phyloP scores from a whole-genome alignment of 148 eudicot species.

The Chenopodium berlandieri region DNA sequence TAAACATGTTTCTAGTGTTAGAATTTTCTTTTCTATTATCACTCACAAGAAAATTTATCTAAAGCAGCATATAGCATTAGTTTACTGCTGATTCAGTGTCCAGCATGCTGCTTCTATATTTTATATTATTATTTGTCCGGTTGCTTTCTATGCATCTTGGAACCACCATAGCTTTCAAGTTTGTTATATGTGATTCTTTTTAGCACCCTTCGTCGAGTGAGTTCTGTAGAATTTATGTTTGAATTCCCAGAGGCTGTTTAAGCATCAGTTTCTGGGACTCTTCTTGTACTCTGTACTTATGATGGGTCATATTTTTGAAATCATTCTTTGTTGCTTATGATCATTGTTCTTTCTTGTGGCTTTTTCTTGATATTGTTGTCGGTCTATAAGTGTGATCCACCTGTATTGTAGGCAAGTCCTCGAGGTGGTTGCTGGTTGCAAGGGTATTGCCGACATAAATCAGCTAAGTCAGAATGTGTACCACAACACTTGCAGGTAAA shows the following conservation, averaged over 20 bases:
- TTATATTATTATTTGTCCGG: too few relatives aligned
- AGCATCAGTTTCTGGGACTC: background rate
- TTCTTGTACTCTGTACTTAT: background rate
- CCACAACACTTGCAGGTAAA: constrained; percentile 96
- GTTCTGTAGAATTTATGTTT: background rate
- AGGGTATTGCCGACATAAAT: constrained; percentile 63
- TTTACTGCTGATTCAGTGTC: background rate
- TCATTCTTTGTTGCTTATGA: background rate
- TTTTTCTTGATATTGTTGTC: background rate
- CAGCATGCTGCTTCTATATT: background rate
- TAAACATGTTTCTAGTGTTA: background rate
- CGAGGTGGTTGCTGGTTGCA: constrained; percentile 92
- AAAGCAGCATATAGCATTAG: background rate
- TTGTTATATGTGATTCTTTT: background rate
- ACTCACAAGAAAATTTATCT: background rate
- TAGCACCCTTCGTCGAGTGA: background rate
- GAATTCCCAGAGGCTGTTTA: too few relatives aligned
- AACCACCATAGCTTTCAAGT: background rate
- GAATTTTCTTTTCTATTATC: too few relatives aligned
- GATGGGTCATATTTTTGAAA: background rate
- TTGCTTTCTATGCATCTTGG: background rate
- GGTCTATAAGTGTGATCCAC: background rate
- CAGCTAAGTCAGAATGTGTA: constrained; percentile 71
- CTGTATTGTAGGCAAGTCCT: constrained; percentile 83
- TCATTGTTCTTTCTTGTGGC: background rate